phyloP scores from a whole-genome alignment of 192 early-diverging fungal species.

The Coemansia sp. region DNA sequence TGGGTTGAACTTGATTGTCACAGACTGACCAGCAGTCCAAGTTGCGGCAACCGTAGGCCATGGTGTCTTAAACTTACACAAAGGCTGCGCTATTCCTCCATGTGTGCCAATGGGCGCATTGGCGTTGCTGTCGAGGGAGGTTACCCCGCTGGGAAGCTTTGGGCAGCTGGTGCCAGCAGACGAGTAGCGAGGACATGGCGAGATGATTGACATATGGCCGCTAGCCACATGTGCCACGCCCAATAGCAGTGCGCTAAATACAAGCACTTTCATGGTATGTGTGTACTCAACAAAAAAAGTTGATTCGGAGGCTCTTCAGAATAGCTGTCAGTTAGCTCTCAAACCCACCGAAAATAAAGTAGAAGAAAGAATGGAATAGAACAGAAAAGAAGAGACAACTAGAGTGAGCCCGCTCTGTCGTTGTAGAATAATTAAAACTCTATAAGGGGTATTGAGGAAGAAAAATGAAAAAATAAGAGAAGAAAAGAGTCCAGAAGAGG shows the following conservation, averaged over 20 bases:
- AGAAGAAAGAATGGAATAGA: slow-evolving; percentile 1
- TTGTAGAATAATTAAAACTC: background rate
- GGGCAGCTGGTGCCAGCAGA: slow-evolving; percentile 10
- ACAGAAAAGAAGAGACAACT: background rate
- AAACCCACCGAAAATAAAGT: background rate
- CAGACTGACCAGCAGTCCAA: slow-evolving; percentile 52
- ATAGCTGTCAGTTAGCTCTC: background rate
- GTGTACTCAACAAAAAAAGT: background rate
- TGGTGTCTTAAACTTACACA: slow-evolving; percentile 35
- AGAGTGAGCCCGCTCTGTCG: background rate
- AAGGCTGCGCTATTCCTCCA: slow-evolving; percentile 12
- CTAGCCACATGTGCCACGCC: background rate
- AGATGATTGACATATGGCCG: slow-evolving; percentile 11
- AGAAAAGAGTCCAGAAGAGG: background rate
- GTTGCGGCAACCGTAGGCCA: slow-evolving; percentile 38
- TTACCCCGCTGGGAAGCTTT: slow-evolving; percentile 15
- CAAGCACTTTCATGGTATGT: slow-evolving; percentile 1
- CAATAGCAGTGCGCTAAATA: slow-evolving; percentile 6
- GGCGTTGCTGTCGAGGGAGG: slow-evolving; percentile 39
- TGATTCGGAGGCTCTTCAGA: background rate
- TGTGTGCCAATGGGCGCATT: slow-evolving; percentile 31
- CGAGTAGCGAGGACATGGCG: slow-evolving; percentile 22
- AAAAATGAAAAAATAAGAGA: background rate
- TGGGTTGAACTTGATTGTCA: slow-evolving; percentile 49
- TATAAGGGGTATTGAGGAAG: slow-evolving; percentile 1